Percentiles rank a stretch among this genome's conserved stretches.
Conservation (phyloP, 805 yeast species). For the Saccharomycopsis babjevae region DNA sequence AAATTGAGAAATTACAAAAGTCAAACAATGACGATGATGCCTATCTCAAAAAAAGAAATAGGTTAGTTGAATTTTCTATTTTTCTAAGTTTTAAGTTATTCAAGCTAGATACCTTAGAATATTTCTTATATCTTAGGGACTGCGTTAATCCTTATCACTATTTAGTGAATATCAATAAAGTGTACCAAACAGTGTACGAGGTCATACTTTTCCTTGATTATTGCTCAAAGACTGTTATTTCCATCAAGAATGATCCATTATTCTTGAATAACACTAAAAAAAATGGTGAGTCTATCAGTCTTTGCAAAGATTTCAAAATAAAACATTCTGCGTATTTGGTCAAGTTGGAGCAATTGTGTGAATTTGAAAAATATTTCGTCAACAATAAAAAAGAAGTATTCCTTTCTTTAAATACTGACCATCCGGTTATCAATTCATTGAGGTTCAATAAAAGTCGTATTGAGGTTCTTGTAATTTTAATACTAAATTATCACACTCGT, state of each 20-base stretch:
- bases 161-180: constrained; percentile 10
- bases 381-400: background rate
- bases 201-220: constrained; percentile 13
- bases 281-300: background rate
- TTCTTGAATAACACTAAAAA: background rate
- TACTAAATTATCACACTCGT: constrained; percentile 14
- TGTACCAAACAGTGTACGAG: constrained; percentile 8
- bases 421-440: background rate
- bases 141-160: constrained; percentile 1
- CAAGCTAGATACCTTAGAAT: constrained; percentile 16
- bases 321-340: background rate
- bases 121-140: constrained; percentile 15
- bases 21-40: background rate
- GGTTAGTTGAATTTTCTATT: constrained; percentile 11
- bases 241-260: background rate
- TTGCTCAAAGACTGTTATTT: constrained; percentile 5
- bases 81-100: constrained; percentile 16
- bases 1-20: background rate
- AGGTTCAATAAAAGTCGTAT: background rate
- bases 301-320: background rate
- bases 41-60: background rate
- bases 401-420: background rate
- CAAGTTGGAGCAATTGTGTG: background rate
- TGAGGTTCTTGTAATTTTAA: background rate
- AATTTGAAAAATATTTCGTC: background rate